A percentile compares a stretch with the other conserved stretches of the same genome.
Conservation (phyloP, 2,329 filamentous ascomycete species). For the Beauveria asiatica region DNA sequence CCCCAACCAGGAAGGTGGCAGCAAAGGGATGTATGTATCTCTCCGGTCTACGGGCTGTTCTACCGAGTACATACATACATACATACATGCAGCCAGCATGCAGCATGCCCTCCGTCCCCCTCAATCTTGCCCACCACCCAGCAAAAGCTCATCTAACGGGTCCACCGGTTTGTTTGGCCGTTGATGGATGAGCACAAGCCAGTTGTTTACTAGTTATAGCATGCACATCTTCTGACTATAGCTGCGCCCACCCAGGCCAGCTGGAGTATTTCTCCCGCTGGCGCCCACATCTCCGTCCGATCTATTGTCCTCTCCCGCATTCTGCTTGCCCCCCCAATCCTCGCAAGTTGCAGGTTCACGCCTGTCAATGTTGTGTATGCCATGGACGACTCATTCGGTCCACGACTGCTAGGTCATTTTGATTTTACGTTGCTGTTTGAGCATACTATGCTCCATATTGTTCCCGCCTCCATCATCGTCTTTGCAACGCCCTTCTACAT, state of each 20-base stretch:
- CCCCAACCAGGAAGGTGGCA: slow-evolving; percentile 1
- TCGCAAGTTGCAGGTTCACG: background rate
- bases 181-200: background rate
- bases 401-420: slow-evolving; percentile 1
- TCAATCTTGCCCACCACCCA: background rate
- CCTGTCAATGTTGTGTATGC: too few species aligned
- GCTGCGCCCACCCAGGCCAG: too few species aligned
- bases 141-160: background rate
- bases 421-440: slow-evolving; percentile 5
- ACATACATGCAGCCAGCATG: background rate
- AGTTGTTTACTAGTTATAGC: too few species aligned
- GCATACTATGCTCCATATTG: slow-evolving; percentile 1
- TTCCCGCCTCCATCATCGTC: slow-evolving; percentile 7
- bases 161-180: background rate
- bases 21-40: too few species aligned
- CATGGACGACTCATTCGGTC: slow-evolving; percentile 7
- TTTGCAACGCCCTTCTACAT: slow-evolving; percentile 7
- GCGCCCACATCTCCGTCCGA: too few species aligned
- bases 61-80: too few species aligned
- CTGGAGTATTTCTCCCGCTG: too few species aligned
- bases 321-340: background rate
- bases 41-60: too few species aligned
- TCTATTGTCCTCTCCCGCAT: background rate
- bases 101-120: background rate
- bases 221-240: background rate